phyloP scores from a whole-genome alignment of 495 filamentous ascomycete species.

The Penicillium ucsense region DNA sequence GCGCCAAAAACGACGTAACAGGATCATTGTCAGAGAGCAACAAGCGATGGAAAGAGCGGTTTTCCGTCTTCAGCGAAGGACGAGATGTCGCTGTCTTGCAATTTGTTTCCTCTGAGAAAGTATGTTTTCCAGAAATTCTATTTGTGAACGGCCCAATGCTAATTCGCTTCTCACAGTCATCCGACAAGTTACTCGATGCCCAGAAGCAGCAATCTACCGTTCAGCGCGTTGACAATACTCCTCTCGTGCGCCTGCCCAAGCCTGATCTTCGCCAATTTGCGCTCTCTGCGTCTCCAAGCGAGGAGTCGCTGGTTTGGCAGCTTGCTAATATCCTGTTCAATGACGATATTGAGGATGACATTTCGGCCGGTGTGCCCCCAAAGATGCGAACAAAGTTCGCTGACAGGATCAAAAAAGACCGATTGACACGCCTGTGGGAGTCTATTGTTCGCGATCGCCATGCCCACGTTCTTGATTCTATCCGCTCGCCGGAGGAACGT shows the following conservation, averaged over 20 bases:
- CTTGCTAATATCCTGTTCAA: constrained; percentile 85
- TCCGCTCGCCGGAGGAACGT: constrained; percentile 62
- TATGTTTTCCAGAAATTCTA: constrained; percentile 8
- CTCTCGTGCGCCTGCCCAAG: constrained; percentile 26
- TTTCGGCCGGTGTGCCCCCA: constrained; percentile 32
- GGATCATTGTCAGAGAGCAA: constrained; percentile 13
- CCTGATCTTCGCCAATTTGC: constrained; percentile 27
- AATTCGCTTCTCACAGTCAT: constrained; percentile 5
- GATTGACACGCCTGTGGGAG: constrained; percentile 38
- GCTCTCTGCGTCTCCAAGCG: constrained; percentile 20
- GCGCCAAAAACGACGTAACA: constrained; percentile 32
- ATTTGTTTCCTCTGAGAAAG: constrained; percentile 16
- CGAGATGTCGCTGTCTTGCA: constrained; percentile 25
- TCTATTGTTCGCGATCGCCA: constrained; percentile 38
- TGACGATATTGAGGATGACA: constrained; percentile 41
- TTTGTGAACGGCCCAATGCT: not conserved
- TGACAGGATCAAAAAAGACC: constrained; percentile 45
- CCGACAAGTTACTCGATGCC: constrained; percentile 26
- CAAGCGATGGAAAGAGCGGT: constrained; percentile 24
- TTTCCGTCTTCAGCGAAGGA: constrained; percentile 30
- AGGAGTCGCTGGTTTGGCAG: constrained; percentile 35
- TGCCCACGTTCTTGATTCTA: constrained; percentile 35
- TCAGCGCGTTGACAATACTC: constrained; percentile 27
- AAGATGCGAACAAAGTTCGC: constrained; percentile 30
- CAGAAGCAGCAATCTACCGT: constrained; percentile 29